phyloP scores from a whole-genome alignment of 345 rosid genomes.

The Luvunga scandens region DNA sequence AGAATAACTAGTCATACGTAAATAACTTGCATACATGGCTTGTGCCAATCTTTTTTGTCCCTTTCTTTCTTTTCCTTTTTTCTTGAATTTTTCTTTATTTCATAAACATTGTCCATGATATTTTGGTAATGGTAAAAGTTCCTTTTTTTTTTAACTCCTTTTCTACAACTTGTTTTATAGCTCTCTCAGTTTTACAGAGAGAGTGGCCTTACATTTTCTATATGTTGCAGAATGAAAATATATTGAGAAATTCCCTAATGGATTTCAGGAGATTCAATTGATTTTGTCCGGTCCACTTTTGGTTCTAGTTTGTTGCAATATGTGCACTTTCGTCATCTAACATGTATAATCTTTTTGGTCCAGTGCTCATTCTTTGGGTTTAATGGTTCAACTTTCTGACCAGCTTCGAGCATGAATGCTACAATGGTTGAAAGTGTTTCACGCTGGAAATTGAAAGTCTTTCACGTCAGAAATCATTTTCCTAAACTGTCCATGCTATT shows the following conservation, averaged over 20 bases:
- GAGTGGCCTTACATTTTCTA: background rate
- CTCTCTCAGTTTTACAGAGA: background rate
- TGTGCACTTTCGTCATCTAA: background rate
- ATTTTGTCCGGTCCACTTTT: background rate
- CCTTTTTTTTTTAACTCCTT: background rate
- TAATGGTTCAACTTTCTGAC: constrained; percentile 79
- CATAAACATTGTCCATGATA: background rate
- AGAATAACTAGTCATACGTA: background rate
- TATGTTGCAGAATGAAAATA: background rate
- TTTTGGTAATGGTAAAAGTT: background rate
- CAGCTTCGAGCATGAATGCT: background rate
- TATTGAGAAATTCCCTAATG: background rate
- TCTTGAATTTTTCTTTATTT: background rate
- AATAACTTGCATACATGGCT: background rate
- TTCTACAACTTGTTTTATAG: background rate
- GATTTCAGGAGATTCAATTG: background rate
- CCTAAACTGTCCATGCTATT: background rate
- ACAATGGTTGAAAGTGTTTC: background rate
- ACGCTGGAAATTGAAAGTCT: background rate
- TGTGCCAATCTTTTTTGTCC: background rate
- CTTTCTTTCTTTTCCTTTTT: background rate
- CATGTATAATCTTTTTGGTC: background rate
- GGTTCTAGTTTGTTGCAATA: background rate
- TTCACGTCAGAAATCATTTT: background rate
- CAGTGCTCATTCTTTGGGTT: constrained; percentile 73